These are phyloP conservation scores for Periconia digitata DNA, from an alignment of 2,329 filamentous ascomycete genomes.

Conservation along the genomic window DNA sequence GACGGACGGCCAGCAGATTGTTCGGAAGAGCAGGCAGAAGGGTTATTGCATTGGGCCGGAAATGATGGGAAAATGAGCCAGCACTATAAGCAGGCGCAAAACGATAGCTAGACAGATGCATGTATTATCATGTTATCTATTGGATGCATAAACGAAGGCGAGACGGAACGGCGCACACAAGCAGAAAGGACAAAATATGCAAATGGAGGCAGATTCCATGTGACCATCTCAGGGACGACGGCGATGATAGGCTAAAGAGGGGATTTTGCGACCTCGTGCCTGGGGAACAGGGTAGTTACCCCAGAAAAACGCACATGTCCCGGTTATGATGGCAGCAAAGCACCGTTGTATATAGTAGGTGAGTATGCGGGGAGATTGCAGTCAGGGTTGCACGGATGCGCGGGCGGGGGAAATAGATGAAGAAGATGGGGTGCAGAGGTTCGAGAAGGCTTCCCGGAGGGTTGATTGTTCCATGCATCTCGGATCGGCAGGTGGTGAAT, in stretches of 20 bases:
- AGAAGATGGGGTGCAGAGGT: conserved; percentile 32
- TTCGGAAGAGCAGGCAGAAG: background rate
- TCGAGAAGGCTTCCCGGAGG: conserved; percentile 34
- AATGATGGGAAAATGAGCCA: background rate
- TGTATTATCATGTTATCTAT: background rate
- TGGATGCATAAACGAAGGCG: background rate
- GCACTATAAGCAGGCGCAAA: background rate
- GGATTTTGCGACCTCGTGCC: conserved; percentile 24
- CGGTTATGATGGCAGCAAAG: conserved; percentile 29
- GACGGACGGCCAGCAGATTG: background rate
- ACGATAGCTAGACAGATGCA: background rate
- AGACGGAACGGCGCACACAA: background rate
- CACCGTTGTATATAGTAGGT: conserved; percentile 29
- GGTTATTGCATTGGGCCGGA: background rate
- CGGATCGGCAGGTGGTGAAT: background rate
- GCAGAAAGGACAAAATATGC: background rate
- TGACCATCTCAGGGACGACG: conserved; percentile 20
- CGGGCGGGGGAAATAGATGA: conserved; percentile 32
- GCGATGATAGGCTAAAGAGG: conserved; percentile 18
- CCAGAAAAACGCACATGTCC: conserved; percentile 36
- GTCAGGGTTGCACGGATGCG: conserved; percentile 16
- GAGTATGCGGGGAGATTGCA: conserved; percentile 33
- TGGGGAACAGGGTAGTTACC: conserved; percentile 28
- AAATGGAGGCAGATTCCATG: conserved; percentile 14
- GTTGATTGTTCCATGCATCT: conserved; percentile 8